Base-by-base conservation (phyloP, 345 rosid genomes). In the Gossypium australe region DNA sequence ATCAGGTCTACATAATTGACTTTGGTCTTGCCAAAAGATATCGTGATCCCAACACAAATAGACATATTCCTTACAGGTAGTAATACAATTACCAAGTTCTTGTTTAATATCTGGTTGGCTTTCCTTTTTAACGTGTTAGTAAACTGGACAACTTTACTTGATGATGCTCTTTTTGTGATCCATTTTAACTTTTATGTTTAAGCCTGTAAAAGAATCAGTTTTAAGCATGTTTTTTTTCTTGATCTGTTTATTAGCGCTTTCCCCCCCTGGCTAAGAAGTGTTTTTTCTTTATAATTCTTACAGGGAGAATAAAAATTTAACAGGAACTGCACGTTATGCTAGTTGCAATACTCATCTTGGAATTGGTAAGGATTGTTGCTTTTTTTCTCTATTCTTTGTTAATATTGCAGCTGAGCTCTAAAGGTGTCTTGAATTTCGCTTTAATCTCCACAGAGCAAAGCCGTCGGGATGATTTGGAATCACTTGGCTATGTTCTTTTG, bases 261-360 rank as follows among this genome's bases (percentile, higher is more conserved):
- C 22, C 11, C 56, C 16, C 13, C 41, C 9, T 25, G 64, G 38
- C 64, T 59, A 12, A 59, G 64, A 11, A 59, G 38, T 59, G 16
- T 9, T 29, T 34, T 51, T 70, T 20, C 64, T n/a, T n/a, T 52
- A 52, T 52, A n/a, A 70, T 12, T 48, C 48, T 62, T 77, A 49
- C 87, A 95, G 99, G 90, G 99, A 95, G 76, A 93, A 95, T 75
- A 95, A 95, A 76, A 95, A 90, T 77, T 84, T 95, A 79, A 95
- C 98, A 3, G 99, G 99, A 72, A 95, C 99, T 70, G 99, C 99
- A 44, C 83, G 98, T 12, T 95, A 95, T 86, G 99, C 99, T 6
- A 95, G 99, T 83, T 90, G 98, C 83, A 95, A 95, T 78, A 93
- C 99, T 48, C 99, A 95, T 82, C 99, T 91, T 74, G 99, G 99